Percentiles rank a stretch among this genome's conserved stretches.
phyloP scores from a whole-genome alignment of 768 basidiomycete species.

The Rhizopogon salebrosus region DNA sequence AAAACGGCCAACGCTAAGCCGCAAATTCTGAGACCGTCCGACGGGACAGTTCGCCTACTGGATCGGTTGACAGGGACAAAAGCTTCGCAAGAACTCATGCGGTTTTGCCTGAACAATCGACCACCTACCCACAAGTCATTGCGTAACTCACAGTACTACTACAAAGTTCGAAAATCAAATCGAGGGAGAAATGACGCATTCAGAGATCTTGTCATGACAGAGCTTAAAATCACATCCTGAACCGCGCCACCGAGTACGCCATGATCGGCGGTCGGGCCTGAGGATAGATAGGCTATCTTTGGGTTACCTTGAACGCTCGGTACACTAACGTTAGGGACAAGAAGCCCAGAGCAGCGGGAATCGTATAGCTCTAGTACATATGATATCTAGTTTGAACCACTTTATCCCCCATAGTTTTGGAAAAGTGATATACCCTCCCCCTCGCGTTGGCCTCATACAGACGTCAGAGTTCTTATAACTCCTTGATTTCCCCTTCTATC shows the following conservation, averaged over 20 bases:
- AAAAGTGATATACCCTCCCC: not conserved
- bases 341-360: not conserved
- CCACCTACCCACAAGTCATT: not conserved
- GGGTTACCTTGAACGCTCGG: not conserved
- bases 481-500: not conserved
- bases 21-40: not conserved
- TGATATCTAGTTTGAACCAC: not conserved
- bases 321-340: not conserved
- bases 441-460: not conserved
- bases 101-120: not conserved
- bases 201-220: not conserved
- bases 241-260: not conserved
- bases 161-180: not conserved
- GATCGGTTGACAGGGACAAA: not conserved
- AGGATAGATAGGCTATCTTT: not conserved
- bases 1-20: not conserved
- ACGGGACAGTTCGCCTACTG: not conserved
- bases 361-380: too few species aligned
- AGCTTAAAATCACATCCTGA: not conserved
- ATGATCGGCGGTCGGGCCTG: constrained; percentile 1
- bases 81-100: not conserved
- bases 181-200: not conserved
- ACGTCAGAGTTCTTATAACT: not conserved
- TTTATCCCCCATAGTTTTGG: not conserved
- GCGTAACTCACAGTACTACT: not conserved